A percentile compares a stretch with the other conserved stretches of the same genome.
These are phyloP conservation scores for Citrus unshiu DNA, from an alignment of 345 rosid genomes.

Conservation along the genomic window DNA sequence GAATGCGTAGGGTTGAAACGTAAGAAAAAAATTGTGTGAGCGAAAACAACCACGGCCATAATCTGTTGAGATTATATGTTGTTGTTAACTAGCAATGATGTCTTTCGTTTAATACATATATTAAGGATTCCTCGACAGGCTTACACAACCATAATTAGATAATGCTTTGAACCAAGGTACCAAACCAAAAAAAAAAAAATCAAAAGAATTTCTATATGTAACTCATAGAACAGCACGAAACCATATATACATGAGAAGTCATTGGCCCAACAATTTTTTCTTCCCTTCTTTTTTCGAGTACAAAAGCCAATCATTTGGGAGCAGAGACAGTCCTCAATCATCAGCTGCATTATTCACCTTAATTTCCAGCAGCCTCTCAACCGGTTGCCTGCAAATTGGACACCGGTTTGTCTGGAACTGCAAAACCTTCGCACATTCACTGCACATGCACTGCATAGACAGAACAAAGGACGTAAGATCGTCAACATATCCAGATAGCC, in stretches of 20 bases:
- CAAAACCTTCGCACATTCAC: slow-evolving; percentile 50
- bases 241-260: slow-evolving; percentile 4
- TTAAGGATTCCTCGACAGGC: no score
- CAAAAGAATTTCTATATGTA: neutral
- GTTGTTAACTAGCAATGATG: neutral
- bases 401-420: slow-evolving; percentile 42
- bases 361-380: slow-evolving; percentile 47
- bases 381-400: slow-evolving; percentile 55
- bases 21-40: neutral
- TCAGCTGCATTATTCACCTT: slow-evolving; percentile 39
- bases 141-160: neutral
- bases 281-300: no score
- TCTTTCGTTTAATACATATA: no score
- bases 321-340: slow-evolving; percentile 11
- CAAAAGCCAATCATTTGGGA: neutral
- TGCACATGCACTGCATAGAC: slow-evolving; percentile 53
- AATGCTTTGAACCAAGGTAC: neutral
- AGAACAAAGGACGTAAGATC: neutral
- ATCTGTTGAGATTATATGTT: neutral
- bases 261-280: neutral
- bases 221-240: neutral
- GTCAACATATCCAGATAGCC: neutral
- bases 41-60: neutral
- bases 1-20: neutral
- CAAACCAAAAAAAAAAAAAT: no score